Evolutionary conservation across 2,329 filamentous ascomycete genomes (phyloP).

Genomic region (Neopestalotiopsis sp.): DNA sequence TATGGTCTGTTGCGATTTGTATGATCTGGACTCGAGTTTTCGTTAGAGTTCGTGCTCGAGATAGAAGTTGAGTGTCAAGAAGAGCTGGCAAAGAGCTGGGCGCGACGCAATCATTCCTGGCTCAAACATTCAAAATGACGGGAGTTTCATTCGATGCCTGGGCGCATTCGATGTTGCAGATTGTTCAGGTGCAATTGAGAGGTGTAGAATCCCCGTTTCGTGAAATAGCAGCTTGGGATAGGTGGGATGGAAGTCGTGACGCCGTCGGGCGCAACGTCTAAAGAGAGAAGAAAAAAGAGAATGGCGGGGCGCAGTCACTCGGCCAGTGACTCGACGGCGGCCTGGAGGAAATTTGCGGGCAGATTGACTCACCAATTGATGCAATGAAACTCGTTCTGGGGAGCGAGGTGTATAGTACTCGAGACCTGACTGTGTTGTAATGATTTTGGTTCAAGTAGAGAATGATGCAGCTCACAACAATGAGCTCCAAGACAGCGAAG

Average conservation of each 20-base stretch:
- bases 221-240: not conserved
- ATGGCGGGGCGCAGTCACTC: constrained; percentile 20
- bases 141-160: not conserved
- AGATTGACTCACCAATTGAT: constrained; percentile 13
- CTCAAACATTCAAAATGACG: not conserved
- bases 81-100: not conserved
- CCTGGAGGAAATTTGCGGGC: not conserved
- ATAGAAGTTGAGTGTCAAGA: not conserved
- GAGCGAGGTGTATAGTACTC: not conserved
- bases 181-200: too few relatives aligned
- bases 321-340: constrained; percentile 6
- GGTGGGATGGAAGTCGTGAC: not conserved
- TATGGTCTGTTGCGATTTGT: not conserved
- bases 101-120: not conserved
- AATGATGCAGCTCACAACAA: not conserved
- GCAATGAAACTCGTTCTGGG: not conserved
- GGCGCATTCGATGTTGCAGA: too few relatives aligned
- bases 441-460: not conserved
- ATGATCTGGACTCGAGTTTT: not conserved
- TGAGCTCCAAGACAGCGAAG: not conserved
- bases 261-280: not conserved
- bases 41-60: not conserved
- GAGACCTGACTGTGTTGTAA: not conserved
- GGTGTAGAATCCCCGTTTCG: too few relatives aligned
- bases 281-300: constrained; percentile 10